Evolutionary conservation across 208 protist species (phyloP).

Genomic region (Wallacemonas collosoma): DNA sequence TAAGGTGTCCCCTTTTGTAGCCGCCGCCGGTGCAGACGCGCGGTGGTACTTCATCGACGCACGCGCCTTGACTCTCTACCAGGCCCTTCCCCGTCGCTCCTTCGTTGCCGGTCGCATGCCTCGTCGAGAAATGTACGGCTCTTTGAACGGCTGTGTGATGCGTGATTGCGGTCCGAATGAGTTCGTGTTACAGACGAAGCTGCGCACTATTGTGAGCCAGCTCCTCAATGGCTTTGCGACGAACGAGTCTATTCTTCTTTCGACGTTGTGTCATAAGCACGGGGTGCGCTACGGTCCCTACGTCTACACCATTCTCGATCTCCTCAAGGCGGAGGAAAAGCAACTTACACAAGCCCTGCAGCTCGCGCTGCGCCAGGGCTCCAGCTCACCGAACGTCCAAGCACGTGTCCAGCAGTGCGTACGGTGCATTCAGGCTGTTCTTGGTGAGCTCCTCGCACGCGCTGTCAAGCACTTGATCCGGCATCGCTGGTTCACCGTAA

Average conservation of each 20-base stretch:
- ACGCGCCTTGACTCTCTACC: constrained; percentile 37
- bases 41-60: constrained; percentile 64
- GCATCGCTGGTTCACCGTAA: constrained; percentile 37
- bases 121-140: constrained; percentile 39
- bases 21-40: constrained; percentile 40
- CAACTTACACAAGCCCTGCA: constrained; percentile 33
- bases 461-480: constrained; percentile 41
- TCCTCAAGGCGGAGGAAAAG: constrained; percentile 44
- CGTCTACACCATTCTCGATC: constrained; percentile 47
- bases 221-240: constrained; percentile 36
- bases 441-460: constrained; percentile 48
- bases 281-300: constrained; percentile 52
- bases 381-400: constrained; percentile 36
- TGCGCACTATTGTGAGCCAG: constrained; percentile 42
- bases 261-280: constrained; percentile 46
- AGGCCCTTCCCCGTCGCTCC: constrained; percentile 35
- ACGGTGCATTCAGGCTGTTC: constrained; percentile 42
- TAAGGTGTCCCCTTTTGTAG: constrained; percentile 26
- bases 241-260: constrained; percentile 38
- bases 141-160: constrained; percentile 32
- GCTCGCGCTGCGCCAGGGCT: constrained; percentile 31
- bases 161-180: constrained; percentile 38
- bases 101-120: constrained; percentile 33
- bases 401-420: constrained; percentile 42
- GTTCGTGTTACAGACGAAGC: constrained; percentile 47